Evolutionary conservation across 352 stramenopile species (phyloP).

Genomic region (Pythium oligandrum): DNA sequence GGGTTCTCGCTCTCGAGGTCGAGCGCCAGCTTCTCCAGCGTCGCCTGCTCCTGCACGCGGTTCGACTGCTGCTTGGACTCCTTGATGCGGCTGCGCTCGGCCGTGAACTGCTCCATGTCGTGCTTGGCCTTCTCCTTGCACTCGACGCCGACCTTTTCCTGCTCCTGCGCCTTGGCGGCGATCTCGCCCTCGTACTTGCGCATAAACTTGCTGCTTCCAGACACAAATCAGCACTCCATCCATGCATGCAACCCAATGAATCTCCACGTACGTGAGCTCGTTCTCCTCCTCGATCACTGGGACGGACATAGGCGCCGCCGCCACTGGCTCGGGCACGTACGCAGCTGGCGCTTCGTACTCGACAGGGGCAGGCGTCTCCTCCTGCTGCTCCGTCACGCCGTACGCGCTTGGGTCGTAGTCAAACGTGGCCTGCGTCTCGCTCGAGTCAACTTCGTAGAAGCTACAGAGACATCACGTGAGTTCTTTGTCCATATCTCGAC

Average conservation of each 20-base stretch:
- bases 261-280: slow-evolving; percentile 57
- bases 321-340: slow-evolving; percentile 10
- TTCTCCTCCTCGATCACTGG: slow-evolving; percentile 63
- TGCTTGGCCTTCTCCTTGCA: slow-evolving; percentile 66
- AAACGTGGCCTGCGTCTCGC: slow-evolving; percentile 17
- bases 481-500: too few species aligned
- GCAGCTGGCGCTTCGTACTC: not conserved
- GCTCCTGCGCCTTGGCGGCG: slow-evolving; percentile 54
- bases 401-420: slow-evolving; percentile 17
- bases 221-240: not conserved
- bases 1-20: slow-evolving; percentile 93
- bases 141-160: slow-evolving; percentile 68
- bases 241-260: too few species aligned
- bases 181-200: slow-evolving; percentile 65
- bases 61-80: slow-evolving; percentile 91
- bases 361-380: slow-evolving; percentile 18
- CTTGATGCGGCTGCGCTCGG: slow-evolving; percentile 80
- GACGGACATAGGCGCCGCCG: slow-evolving; percentile 19
- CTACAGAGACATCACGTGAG: slow-evolving; percentile 14
- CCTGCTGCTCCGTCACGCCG: slow-evolving; percentile 14
- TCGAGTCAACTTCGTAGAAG: slow-evolving; percentile 61
- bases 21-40: slow-evolving; percentile 92
- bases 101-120: slow-evolving; percentile 78
- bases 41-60: slow-evolving; percentile 90
- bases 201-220: slow-evolving; percentile 51